Evolutionary conservation across 116 monocot species (phyloP).

Genomic region (Thalassia testudinum): DNA sequence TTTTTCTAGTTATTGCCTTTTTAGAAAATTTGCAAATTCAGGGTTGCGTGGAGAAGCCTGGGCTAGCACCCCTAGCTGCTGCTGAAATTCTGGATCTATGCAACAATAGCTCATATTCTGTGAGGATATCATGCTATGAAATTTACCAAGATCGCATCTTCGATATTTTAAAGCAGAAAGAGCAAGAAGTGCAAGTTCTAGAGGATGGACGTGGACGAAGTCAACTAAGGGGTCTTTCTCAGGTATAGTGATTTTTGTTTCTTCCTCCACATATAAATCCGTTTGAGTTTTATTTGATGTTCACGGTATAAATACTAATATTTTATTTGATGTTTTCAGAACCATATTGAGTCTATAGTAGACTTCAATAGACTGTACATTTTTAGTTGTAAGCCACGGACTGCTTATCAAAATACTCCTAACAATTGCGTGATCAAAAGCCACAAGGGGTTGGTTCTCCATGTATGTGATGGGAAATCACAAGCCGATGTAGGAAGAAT

Average conservation of each 20-base stretch:
- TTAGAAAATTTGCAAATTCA: neutral
- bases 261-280: too few species aligned
- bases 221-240: slow-evolving; percentile 66
- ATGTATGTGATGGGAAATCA: slow-evolving; percentile 20
- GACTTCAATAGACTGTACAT: slow-evolving; percentile 27
- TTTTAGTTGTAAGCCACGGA: too few species aligned
- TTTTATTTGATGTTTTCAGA: too few species aligned
- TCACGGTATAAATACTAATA: too few species aligned
- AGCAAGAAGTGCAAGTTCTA: slow-evolving; percentile 34
- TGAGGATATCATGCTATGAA: slow-evolving; percentile 44
- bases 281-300: too few species aligned
- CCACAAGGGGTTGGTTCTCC: slow-evolving; percentile 43
- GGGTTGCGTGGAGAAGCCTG: slow-evolving; percentile 47
- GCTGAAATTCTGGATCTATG: slow-evolving; percentile 19
- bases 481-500: slow-evolving; percentile 23
- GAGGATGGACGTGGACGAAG: slow-evolving; percentile 35
- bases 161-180: slow-evolving; percentile 59
- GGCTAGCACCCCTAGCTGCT: slow-evolving; percentile 30
- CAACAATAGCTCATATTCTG: slow-evolving; percentile 11
- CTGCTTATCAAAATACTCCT: neutral
- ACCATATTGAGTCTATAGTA: slow-evolving; percentile 23
- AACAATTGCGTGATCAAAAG: slow-evolving; percentile 3
- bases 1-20: neutral
- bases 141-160: slow-evolving; percentile 48
- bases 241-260: slow-evolving; percentile 12